Evolutionary conservation across 495 filamentous ascomycete species (phyloP), one percentile per base, ranked within the genome.

Genomic region (Xylaria sp.): DNA sequence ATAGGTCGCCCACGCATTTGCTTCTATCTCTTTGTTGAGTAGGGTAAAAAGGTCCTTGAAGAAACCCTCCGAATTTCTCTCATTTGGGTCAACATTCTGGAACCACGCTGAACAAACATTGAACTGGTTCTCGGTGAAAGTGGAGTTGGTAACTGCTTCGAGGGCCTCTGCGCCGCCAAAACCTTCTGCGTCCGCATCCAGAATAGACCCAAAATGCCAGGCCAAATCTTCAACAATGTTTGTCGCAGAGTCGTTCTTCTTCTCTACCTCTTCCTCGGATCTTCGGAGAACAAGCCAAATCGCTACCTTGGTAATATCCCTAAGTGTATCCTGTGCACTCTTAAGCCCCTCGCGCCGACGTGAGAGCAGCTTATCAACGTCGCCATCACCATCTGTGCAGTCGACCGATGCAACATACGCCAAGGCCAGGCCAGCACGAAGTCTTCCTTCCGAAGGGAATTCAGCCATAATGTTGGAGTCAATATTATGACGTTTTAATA

Each of bases 221-320:
- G 21, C 68, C 26, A 79, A 61, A 37, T 79, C 73, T 2, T 44
- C 35, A 29, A 76, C 75, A 33, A 74, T 73, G 6, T 52, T 21
- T 31, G 70, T 78, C 68, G 80, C 83, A 64, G 83, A 81, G 0
- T 74, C 67, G 1, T 55, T 46, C 4, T 33, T 35, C 12, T 68
- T 73, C 8, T 61, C 67, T 7, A 43, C 29, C 3, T 73, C 37
- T 4, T 80, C 74, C 0, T 31, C 8, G 0, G 72, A 68, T 12
- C 83, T 44, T 14, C 75, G 73, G 57, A 70, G 64, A 35, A 76
- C 76, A 8, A 85, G 71, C 82, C 82, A 84, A 15, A 80, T 71
- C 5, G 80, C 79, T 35, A 78, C 70, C 21, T 80, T 78, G n/a
- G 76, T 62, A 50, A 71, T 74, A 5, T 61, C 21, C 15, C 24